Evolutionary conservation across 139 green algal genomes (phyloP).

Genomic region (Picochlorum costavermella): DNA sequence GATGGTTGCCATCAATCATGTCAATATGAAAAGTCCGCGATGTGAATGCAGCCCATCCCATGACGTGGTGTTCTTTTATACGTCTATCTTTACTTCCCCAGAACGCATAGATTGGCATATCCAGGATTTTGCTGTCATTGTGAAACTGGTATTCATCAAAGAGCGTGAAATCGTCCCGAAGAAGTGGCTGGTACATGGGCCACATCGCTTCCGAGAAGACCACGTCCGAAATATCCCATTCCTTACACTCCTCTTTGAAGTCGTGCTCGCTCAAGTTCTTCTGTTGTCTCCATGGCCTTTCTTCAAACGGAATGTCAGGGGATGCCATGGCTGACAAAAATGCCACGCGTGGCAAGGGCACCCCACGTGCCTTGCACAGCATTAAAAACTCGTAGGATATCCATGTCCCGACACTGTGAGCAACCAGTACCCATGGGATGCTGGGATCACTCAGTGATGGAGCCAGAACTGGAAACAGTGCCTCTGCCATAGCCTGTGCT

Average conservation of each 20-base stretch:
- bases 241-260: constrained; percentile 73
- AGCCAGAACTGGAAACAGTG: constrained; percentile 49
- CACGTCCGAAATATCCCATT: constrained; percentile 70
- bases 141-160: constrained; percentile 68
- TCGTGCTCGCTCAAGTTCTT: constrained; percentile 37
- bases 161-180: constrained; percentile 69
- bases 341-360: constrained; percentile 44
- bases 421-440: constrained; percentile 44
- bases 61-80: constrained; percentile 46
- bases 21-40: constrained; percentile 25
- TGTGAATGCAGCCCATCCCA: constrained; percentile 12
- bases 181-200: constrained; percentile 47
- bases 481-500: constrained; percentile 31
- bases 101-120: constrained; percentile 46
- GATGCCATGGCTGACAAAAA: constrained; percentile 78
- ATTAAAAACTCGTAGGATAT: constrained; percentile 65
- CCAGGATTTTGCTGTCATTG: constrained; percentile 22
- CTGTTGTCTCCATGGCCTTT: constrained; percentile 70
- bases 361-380: constrained; percentile 19
- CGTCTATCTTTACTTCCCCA: constrained; percentile 43
- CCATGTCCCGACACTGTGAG: constrained; percentile 75
- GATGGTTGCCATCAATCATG: constrained; percentile 54
- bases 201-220: constrained; percentile 66
- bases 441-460: constrained; percentile 20
- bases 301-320: constrained; percentile 44